Conservation (phyloP, 495 filamentous ascomycete genomes). For the Paragyromitra xinjiangensis region DNA sequence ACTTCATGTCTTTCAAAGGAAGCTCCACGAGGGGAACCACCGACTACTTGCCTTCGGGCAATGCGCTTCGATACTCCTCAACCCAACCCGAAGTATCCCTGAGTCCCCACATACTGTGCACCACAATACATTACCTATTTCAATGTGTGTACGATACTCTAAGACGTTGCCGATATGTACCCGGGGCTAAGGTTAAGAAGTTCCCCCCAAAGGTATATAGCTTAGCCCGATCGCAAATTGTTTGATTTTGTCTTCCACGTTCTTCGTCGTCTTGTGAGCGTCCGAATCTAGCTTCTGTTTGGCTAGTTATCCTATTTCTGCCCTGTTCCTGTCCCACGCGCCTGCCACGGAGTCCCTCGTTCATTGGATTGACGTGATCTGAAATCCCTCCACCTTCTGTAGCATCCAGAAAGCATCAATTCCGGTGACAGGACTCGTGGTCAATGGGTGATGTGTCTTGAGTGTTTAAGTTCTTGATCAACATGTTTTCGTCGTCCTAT, state of each 20-base stretch:
- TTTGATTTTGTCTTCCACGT: conserved; percentile 4
- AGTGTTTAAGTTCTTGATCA: conserved; percentile 3
- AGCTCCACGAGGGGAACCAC: conserved; percentile 42
- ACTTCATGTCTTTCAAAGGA: conserved; percentile 40
- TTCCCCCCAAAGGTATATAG: conserved; percentile 25
- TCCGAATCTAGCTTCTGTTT: neutral
- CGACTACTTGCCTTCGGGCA: conserved; percentile 23
- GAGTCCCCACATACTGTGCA: conserved; percentile 1
- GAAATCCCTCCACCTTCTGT: neutral
- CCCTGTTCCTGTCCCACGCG: neutral
- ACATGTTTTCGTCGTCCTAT: conserved; percentile 51
- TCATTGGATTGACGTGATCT: conserved; percentile 34
- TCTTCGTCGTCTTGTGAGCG: neutral
- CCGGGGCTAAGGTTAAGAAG: conserved; percentile 15
- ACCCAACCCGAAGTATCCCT: conserved; percentile 14
- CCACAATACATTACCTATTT: conserved; percentile 40
- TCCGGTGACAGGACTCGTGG: neutral
- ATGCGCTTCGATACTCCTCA: conserved; percentile 28
- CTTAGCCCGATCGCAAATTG: conserved; percentile 24
- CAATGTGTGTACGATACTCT: conserved; percentile 19
- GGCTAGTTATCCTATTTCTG: neutral
- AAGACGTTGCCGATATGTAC: conserved; percentile 3
- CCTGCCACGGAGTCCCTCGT: conserved; percentile 8
- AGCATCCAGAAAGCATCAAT: conserved; percentile 25
- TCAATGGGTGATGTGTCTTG: neutral